Evolutionary conservation across 2,329 filamentous ascomycete species (phyloP), one percentile per base, ranked within the genome.

Genomic region (Colletotrichum somersetense): DNA sequence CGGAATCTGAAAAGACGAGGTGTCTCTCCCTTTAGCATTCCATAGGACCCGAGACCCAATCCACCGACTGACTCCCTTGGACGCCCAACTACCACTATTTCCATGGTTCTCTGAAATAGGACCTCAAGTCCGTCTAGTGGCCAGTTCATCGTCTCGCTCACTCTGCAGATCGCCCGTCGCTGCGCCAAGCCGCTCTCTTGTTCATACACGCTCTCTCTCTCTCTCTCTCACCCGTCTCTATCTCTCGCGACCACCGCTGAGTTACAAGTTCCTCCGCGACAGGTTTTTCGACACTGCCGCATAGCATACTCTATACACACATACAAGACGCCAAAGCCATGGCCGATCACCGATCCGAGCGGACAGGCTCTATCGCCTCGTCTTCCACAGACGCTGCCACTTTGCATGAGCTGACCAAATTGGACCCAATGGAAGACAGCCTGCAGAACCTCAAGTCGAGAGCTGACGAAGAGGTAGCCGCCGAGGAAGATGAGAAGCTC

Each of bases 401-500:
- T 30, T 74, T 77, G 12, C 79, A 81, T 30, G 79, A 80, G 59
- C 79, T 79, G 65, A 82, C 81, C 67, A 80, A 80, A 69, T 67
- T 79, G 59, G 79, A 82, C 23, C 75, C 76, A 26, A 74, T 75
- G 35, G 80, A 81, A 23, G 81, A 81, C 56, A 76, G 76, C 71
- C 72, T 76, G 18, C 78, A 80, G 63, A 77, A 79, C 66, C 75
- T 79, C 65, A 79, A 76, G 16, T 68, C 74, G 5, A 76, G 77
- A 4, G 76, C 78, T 26, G 81, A 83, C n/a, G 74, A 83, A 62
- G 83, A 85, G 58, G 78, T 81, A 26, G 77, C 74, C 35, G 77
- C 82, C 50, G 81, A 83, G 58, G 84, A 87, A 72, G 81, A 82
- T 58, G 83, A 83, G 50, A 82, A 81, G 63, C 78, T 85, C 12